A percentile compares a stretch with the other conserved stretches of the same genome.
Conservation (phyloP, 306 rosid species). For the Potentilla sterilis region DNA sequence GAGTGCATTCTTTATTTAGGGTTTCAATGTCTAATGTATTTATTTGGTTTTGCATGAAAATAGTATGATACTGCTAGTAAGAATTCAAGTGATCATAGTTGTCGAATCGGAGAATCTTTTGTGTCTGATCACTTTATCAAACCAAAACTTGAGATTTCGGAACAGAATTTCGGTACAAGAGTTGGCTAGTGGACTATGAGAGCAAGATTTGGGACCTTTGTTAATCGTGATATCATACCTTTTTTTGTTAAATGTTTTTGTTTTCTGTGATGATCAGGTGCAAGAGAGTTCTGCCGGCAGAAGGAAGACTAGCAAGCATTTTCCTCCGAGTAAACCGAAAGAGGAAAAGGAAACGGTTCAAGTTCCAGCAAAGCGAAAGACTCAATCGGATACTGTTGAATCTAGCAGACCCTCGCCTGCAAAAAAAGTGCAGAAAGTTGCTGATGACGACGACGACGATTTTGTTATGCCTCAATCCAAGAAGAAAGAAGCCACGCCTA, state of each 20-base stretch:
- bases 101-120: neutral
- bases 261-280: slow-evolving; percentile 34
- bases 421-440: slow-evolving; percentile 44
- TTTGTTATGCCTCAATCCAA: slow-evolving; percentile 33
- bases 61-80: neutral
- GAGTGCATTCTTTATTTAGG: slow-evolving; percentile 17
- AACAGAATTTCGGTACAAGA: neutral
- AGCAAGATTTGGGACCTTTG: neutral
- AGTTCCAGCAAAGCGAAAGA: slow-evolving; percentile 70
- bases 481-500: slow-evolving; percentile 58
- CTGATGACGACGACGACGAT: slow-evolving; percentile 48
- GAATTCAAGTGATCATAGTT: neutral
- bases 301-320: slow-evolving; percentile 80
- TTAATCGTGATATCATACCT: neutral
- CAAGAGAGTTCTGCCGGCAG: slow-evolving; percentile 59
- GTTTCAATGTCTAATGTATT: neutral
- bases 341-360: slow-evolving; percentile 49
- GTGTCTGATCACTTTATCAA: neutral
- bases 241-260: neutral
- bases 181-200: neutral
- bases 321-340: slow-evolving; percentile 48
- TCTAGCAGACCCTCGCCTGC: slow-evolving; percentile 33
- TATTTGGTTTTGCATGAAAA: neutral
- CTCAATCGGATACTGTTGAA: slow-evolving; percentile 40
- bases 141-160: neutral